A percentile compares a stretch with the other conserved stretches of the same genome.
Conservation (phyloP, 139 green algal genomes). For the Diplosphaera chodatii region DNA sequence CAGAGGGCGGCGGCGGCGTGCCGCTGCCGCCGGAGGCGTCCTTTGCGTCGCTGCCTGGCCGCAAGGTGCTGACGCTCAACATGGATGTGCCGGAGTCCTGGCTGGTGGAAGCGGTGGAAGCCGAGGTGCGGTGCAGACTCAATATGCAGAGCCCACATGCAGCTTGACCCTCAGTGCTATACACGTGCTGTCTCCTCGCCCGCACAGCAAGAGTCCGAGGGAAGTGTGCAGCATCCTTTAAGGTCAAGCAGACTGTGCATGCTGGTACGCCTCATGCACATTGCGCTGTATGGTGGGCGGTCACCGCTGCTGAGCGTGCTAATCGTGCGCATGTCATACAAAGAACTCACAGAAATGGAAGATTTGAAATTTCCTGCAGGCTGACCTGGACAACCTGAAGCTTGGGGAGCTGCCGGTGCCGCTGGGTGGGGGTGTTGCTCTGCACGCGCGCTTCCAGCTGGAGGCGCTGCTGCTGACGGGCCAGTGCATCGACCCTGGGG, state of each 20-base stretch:
- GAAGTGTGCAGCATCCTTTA: too few relatives aligned
- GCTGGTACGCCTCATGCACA: too few relatives aligned
- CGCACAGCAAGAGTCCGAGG: too few relatives aligned
- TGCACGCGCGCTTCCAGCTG: constrained; percentile 80
- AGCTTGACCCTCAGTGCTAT: too few relatives aligned
- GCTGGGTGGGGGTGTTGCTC: constrained; percentile 9
- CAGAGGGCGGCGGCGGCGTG: not conserved
- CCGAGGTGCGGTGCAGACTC: not conserved
- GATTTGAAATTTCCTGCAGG: not conserved
- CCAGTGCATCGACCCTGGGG: constrained; percentile 58
- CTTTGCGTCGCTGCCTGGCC: constrained; percentile 52
- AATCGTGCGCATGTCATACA: too few relatives aligned
- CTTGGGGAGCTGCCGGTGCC: constrained; percentile 57
- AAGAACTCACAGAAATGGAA: too few relatives aligned
- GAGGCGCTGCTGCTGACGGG: constrained; percentile 92
- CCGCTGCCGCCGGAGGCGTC: constrained; percentile 30
- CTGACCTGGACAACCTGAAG: constrained; percentile 90
- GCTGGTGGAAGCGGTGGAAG: constrained; percentile 74
- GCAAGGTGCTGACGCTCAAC: constrained; percentile 80
- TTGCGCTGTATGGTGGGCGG: too few relatives aligned
- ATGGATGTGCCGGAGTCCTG: constrained; percentile 89
- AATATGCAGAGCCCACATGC: too few relatives aligned
- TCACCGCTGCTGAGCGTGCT: too few relatives aligned
- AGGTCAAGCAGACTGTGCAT: too few relatives aligned
- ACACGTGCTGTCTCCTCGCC: too few relatives aligned